Evolutionary conservation across 1,139 yeast species (phyloP), one percentile per base, ranked within the genome.

Genomic region (Ogataea hybrid): DNA sequence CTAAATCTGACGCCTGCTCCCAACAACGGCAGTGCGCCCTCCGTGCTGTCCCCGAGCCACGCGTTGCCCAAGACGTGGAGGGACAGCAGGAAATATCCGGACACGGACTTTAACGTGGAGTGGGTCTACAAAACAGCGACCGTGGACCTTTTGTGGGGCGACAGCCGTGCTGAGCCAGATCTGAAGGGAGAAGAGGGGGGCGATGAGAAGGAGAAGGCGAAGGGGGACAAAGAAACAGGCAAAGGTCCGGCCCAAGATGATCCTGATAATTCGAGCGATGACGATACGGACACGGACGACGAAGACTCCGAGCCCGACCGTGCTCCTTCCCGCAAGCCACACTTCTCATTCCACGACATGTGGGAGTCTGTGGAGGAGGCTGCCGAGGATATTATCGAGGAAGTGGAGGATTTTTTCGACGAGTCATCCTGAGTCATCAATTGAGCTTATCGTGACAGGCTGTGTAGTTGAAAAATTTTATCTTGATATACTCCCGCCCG

Each of bases 1-100:
- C 65, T 87, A 39, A 72, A 75, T 34, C 53, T 87, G 27, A 50
- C 46, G 2, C 85, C 89, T 0, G 67, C 81, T 6, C 64, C 73
- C 3, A 83, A 80, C 51, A 82, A 84, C 52, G 94, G 92, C 0
- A 68, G 79, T 0, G 43, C 34, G 42, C 42, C 48, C 37, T 50
- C 46, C 41, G 25, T 39, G 12, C 42, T 71, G 10, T 53, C 64
- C 6, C 37, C 49, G 10, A 43, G 48, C 25, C 68, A 70, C 43
- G 37, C 59, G 0, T 61, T 84, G 20, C 73, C 76, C 0, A 44
- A 54, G 1, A 68, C 65, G 32, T 84, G 92, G 92, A 54, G 50
- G 12, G 94, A 84, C 56, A 47, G 55, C 0, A 55, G 62, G 21
- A 57, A 52, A 7, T 86, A 81, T 56, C 95, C 94, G 0, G 72